Evolutionary conservation across 176 grass and related monocot genomes (phyloP), one percentile per base, ranked within the genome.

Genomic region (Stipa capillata): DNA sequence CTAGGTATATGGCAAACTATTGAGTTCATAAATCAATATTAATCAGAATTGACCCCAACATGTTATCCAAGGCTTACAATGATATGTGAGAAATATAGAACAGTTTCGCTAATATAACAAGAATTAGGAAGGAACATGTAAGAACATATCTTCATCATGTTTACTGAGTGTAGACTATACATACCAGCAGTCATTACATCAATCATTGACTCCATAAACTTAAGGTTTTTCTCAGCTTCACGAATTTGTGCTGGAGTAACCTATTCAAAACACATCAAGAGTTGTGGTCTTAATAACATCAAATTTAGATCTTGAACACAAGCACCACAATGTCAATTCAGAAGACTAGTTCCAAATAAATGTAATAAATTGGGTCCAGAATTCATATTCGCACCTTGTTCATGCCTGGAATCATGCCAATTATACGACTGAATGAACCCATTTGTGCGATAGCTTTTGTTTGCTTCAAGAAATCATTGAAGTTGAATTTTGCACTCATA

Each of bases 221-320:
- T 82, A 45, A 94, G 63, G 57, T 82, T 97, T 86, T 97, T 97
- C 80, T 97, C 94, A 64, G 94, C 94, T 77, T 97, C 94, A 70
- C 94, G 94, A 73, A 97, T 92, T 90, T 97, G 94, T 32, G 94
- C 89, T 65, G 94, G 94, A 48, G 94, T 88, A 74, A 97, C 89
- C 94, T 97, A 89, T 76, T 55, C 9, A 55, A 82, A 83, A 83
- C 17, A 9, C 8, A 4, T 28, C 17, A 83, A 58, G 48, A 72
- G 8, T 15, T 44, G 11, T 61, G 44, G 41, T 40, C 45, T 55
- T 71, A 83, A 23, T 45, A 29, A 55, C 2, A 45, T 21, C 34
- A 65, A 67, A 27, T 54, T 60, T 45, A 77, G 78, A 51, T n/a
- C 31, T 81, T 39, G 13, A 76, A 43, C 43, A 55, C 71, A 24